Evolutionary conservation across 208 protist species (phyloP).

Genomic region (Vickermania ingenoplastis): DNA sequence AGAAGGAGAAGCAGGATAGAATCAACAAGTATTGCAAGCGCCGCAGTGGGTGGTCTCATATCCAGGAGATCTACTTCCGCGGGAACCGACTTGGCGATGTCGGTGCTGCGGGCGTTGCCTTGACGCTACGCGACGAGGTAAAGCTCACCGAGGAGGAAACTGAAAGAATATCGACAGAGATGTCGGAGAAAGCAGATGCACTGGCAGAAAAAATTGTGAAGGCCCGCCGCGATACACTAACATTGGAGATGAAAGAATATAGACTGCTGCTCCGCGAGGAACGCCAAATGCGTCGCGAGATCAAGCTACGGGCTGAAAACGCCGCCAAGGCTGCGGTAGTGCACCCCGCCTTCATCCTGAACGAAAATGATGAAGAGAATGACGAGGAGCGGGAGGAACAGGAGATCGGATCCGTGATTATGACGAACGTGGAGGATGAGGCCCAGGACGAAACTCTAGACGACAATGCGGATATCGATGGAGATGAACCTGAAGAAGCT

Average conservation of each 20-base stretch:
- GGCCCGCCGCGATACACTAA: constrained; percentile 9
- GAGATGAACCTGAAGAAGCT: constrained; percentile 12
- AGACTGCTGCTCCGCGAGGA: constrained; percentile 8
- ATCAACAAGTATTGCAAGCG: constrained; percentile 48
- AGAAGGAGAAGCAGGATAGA: constrained; percentile 32
- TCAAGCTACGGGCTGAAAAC: background rate
- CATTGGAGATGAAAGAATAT: constrained; percentile 21
- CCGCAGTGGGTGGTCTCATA: constrained; percentile 71
- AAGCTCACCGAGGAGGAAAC: constrained; percentile 52
- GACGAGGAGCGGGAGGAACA: constrained; percentile 19
- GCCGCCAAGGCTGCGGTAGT: background rate
- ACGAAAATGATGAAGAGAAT: constrained; percentile 17
- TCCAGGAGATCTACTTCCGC: constrained; percentile 49
- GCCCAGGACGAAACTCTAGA: constrained; percentile 5
- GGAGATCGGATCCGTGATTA: constrained; percentile 11
- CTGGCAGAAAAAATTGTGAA: constrained; percentile 18
- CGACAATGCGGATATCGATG: background rate
- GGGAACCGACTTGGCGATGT: constrained; percentile 58
- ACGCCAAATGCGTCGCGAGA: background rate
- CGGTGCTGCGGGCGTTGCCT: constrained; percentile 31
- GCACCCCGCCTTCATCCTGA: background rate
- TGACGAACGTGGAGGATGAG: constrained; percentile 12
- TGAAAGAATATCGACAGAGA: constrained; percentile 23
- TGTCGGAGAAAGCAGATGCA: constrained; percentile 11
- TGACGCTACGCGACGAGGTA: constrained; percentile 44